Base-by-base conservation (phyloP, 2,329 filamentous ascomycete species). In the Penicillium carneum region DNA sequence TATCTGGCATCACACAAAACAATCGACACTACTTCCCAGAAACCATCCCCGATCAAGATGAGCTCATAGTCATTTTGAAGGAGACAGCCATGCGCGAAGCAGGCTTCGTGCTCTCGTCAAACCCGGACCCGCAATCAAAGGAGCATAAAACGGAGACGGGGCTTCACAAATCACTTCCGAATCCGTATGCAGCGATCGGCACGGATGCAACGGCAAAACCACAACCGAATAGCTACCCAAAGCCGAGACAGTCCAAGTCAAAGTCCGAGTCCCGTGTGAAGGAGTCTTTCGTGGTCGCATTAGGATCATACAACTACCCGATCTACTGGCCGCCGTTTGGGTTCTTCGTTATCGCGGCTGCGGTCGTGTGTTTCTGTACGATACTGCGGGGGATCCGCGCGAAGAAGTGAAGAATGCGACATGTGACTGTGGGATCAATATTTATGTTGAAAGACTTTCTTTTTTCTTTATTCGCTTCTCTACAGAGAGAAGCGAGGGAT, bases 21-120 rank as follows among this genome's bases (percentile, higher is more conserved):
- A 64, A 63, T 59, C 51, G 42, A 47, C 66, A 61, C 50, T 69
- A 66, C 42, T 69, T 67, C 34, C 66, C 63, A 3, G 66, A 69
- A 23, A 65, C 61, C 3, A 26, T 69, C 0, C 63, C 61, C 0
- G 64, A 69, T 14, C 46, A 61, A 12, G 49, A 61, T 12, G 64
- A 68, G 42, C 39, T 67, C 41, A 57, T 51, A 38, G 47, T 46
- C 5, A 39, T 48, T 7, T n/a, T 62, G 10, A 55, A 31, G 16
- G 57, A 60, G 7, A 53, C 46, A 9, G 43, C 62, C 8, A 38
- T 68, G 39, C 64, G 60, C 16, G 64, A 69, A 48, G 63, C 64
- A 14, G 66, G 63, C 16, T 58, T 59, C 33, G 18, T 61, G 4
- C n/a, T 39, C 10, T 52, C 46, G 2, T 45, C 57, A 14, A 36